Base-by-base conservation (phyloP, 1,284 basidiomycete genomes). In the Cryptococcus hybrid region DNA sequence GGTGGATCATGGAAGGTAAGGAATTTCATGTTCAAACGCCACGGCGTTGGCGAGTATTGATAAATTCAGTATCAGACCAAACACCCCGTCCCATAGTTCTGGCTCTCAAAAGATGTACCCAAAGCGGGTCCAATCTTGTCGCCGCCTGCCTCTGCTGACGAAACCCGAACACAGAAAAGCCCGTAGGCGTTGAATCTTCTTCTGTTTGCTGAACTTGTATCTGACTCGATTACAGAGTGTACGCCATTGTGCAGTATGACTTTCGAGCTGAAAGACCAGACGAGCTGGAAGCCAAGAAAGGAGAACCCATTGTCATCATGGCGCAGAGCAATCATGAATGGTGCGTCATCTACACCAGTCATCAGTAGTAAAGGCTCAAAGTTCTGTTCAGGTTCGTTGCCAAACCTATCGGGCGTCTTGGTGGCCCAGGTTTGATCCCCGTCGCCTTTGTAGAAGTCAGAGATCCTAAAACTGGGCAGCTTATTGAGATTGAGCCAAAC, bases 391-490 rank as follows among this genome's bases (percentile, higher is more conserved):
- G 83, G 83, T 83, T 84, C 60, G 83, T 84, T 9, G 83, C 83
- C 38, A 99, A 99, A 78, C 92, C 93, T 5, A 98, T 99, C 68
- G 92, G 92, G 51, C 84, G 87, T 55, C 84, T 99, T 7, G 94
- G 96, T 18, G 88, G 93, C 59, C 94, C 96, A 0, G 96, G 96
- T 49, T 83, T 99, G 58, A 99, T 99, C 55, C 96, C 96, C 5
- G 92, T 92, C 38, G 86, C 92, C 1, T 99, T 98, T 75, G 93
- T 99, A 62, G 89, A 97, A 78, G 88, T 99, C 44, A 88, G 92
- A 58, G 94, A 99, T 77, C 92, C 94, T 18, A 81, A 85, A 6
- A 92, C 94, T 18, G 3, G 88, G 47, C 81, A 84, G 59, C 81
- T 90, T 24, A 70, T 82, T 61, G 80, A 83, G 24, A 87, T 92